Conservation (phyloP, 371 early-diverging fungal genomes). For the Chytridium lagenaria region DNA sequence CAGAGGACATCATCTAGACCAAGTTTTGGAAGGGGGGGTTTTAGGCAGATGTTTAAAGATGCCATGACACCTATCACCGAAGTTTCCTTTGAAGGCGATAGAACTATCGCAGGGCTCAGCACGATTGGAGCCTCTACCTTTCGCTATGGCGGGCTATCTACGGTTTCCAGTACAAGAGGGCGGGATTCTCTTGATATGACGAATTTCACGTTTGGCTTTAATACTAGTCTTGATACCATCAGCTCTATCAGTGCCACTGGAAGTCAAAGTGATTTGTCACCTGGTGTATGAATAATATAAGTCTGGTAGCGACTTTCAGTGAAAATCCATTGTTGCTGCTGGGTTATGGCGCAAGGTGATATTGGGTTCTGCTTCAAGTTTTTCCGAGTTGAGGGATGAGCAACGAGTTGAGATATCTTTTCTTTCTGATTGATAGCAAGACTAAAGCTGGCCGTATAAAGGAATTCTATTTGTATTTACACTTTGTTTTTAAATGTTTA, state of each 20-base stretch:
- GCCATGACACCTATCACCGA: constrained; percentile 54
- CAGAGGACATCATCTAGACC: neutral
- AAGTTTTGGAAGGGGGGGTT: neutral
- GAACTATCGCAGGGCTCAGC: constrained; percentile 40
- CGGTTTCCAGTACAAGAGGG: neutral
- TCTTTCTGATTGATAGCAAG: too few species aligned
- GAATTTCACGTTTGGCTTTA: neutral
- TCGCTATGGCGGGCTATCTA: neutral
- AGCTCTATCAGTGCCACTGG: constrained; percentile 27
- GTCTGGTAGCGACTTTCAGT: too few species aligned
- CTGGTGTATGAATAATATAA: neutral
- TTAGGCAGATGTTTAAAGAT: constrained; percentile 17
- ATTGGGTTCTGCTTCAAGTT: too few species aligned
- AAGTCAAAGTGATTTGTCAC: neutral
- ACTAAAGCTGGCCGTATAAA: too few species aligned
- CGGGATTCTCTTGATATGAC: constrained; percentile 3
- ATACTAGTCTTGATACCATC: constrained; percentile 1
- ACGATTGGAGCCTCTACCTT: constrained; percentile 35
- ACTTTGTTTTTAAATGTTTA: too few species aligned
- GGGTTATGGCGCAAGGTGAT: too few species aligned
- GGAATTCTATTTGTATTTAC: too few species aligned
- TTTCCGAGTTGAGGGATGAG: too few species aligned
- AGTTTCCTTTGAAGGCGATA: constrained; percentile 30
- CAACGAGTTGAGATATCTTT: too few species aligned
- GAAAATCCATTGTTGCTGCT: too few species aligned